Percentiles rank a stretch among this genome's conserved stretches.
phyloP scores from a whole-genome alignment of 148 eudicot species.

The Vaccinium vitisidaea region DNA sequence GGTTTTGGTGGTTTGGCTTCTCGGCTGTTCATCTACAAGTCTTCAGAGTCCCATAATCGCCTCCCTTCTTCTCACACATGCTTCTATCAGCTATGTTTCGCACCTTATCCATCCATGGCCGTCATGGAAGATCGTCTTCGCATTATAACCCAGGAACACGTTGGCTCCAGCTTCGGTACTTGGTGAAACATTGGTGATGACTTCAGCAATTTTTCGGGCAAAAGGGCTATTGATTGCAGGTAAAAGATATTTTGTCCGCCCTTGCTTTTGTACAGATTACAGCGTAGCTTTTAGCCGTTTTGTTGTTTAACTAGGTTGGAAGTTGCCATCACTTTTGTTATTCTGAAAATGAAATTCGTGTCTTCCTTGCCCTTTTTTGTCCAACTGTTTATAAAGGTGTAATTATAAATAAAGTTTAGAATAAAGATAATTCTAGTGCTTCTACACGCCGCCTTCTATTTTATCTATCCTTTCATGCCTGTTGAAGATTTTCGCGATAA shows the following conservation, averaged over 20 bases:
- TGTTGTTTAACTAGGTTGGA: neutral
- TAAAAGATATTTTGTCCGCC: constrained; percentile 4
- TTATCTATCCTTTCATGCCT: constrained; percentile 1
- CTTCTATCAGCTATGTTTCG: constrained; percentile 70
- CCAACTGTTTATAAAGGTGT: neutral
- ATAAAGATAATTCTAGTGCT: neutral
- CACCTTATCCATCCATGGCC: constrained; percentile 50
- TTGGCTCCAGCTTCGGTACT: constrained; percentile 88
- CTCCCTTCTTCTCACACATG: constrained; percentile 95
- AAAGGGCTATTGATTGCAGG: constrained; percentile 2
- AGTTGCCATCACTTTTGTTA: neutral
- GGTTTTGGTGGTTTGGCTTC: constrained; percentile 83
- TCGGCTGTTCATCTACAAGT: constrained; percentile 56
- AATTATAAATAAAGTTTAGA: constrained; percentile 1
- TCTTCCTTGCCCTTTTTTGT: neutral
- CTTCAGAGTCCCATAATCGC: constrained; percentile 39
- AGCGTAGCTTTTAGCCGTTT: neutral
- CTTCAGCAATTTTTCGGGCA: constrained; percentile 3
- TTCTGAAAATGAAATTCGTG: neutral
- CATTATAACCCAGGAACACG: constrained; percentile 69
- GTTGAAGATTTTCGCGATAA: neutral
- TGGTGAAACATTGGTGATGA: constrained; percentile 26
- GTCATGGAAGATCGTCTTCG: constrained; percentile 59
- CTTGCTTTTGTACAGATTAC: constrained; percentile 10
- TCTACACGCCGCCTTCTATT: neutral